Evolutionary conservation across 2,329 filamentous ascomycete genomes (phyloP), one percentile per base, ranked within the genome.

Genomic region (Xenosphaeropsis pyriputrescens): DNA sequence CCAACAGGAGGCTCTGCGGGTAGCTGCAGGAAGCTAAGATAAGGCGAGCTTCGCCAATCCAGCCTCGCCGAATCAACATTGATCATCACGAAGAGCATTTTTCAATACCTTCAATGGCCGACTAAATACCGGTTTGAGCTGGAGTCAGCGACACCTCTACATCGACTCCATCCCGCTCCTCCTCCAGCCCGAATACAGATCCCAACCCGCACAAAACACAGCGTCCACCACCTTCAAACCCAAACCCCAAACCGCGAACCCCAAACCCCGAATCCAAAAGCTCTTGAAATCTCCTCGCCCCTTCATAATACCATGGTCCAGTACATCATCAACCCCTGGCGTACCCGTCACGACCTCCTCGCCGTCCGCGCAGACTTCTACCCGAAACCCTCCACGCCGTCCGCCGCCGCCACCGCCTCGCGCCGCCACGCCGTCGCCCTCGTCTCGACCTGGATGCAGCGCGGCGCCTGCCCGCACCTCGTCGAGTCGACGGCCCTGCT

Each of bases 401-500:
- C 36, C 29, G 31, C 14, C 12, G 18, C 37, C n/a, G 15, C 39
- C 30, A 13, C 38, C 43, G 49, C 42, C 44, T 50, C 53, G 39
- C 54, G 57, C 42, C 61, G 63, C 49, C 58, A 64, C 42, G 67
- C 72, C 41, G 70, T 78, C 35, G 68, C 70, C 36, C 63, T 68
- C 36, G 72, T 78, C 35, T 68, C 69, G 32, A 68, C 78, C 58
- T 82, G 79, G 79, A 75, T 80, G 67, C 70, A 79, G 50, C 72
- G 80, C 53, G 77, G 77, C 45, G 74, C 74, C 49, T 80, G 85
- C 43, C 83, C 84, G 39, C 79, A 89, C 60, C 67, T 85, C 57
- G 71, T 89, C 38, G 83, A 89, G 59, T 82, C 79, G 29, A 88
- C 83, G 32, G 79, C 79, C 2, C 68, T 85, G 44, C 63, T 91